Percentiles rank a stretch among this genome's conserved stretches.
Evolutionary conservation across 1,284 basidiomycete species (phyloP).

Genomic region (Malassezia brasiliensis): DNA sequence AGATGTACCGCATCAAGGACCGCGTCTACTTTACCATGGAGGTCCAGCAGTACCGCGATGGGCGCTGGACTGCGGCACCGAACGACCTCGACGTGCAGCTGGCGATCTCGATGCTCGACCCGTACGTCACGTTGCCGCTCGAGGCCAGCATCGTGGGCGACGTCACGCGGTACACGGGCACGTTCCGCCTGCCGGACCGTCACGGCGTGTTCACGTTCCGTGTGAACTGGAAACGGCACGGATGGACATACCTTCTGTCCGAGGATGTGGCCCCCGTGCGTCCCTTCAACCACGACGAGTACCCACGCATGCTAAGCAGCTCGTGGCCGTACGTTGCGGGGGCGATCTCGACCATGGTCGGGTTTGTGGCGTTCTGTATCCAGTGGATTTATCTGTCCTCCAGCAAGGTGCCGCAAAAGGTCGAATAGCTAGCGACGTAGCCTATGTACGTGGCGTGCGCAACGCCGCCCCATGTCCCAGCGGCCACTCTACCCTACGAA

Average conservation of each 20-base stretch:
- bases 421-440: neutral
- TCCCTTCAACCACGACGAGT: constrained; percentile 85
- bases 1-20: constrained; percentile 77
- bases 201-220: constrained; percentile 97
- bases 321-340: constrained; percentile 91
- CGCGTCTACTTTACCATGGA: constrained; percentile 62
- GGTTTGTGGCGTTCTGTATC: constrained; percentile 70
- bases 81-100: constrained; percentile 70
- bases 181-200: constrained; percentile 78
- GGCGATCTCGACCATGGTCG: constrained; percentile 72
- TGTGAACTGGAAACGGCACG: constrained; percentile 75
- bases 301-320: constrained; percentile 82
- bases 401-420: constrained; percentile 4
- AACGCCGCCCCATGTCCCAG: no score
- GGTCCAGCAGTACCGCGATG: constrained; percentile 57
- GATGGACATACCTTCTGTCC: constrained; percentile 63
- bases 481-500: neutral
- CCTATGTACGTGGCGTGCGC: no score
- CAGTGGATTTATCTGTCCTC: constrained; percentile 59
- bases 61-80: constrained; percentile 63
- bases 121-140: constrained; percentile 34
- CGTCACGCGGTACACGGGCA: constrained; percentile 56
- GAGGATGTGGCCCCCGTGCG: constrained; percentile 74
- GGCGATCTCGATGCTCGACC: constrained; percentile 96
- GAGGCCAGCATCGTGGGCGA: neutral